Evolutionary conservation across 2,329 filamentous ascomycete species (phyloP).

Genomic region (Colletotrichum sp.): DNA sequence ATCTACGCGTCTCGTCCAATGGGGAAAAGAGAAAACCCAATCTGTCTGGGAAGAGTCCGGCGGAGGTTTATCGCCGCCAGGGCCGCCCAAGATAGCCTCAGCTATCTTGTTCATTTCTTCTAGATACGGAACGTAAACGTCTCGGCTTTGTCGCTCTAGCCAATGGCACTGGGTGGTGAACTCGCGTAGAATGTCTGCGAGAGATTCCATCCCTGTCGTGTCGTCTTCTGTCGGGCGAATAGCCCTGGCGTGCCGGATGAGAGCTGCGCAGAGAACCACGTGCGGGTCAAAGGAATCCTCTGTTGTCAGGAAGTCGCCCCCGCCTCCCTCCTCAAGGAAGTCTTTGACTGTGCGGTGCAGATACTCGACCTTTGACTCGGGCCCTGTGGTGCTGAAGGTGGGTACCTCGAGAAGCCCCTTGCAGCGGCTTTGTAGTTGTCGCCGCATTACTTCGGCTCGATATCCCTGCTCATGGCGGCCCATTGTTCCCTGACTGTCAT

Average conservation of each 20-base stretch:
- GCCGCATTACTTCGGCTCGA: background rate
- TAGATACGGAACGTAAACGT: background rate
- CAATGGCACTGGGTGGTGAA: background rate
- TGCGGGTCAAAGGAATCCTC: background rate
- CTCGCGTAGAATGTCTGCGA: background rate
- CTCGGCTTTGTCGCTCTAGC: background rate
- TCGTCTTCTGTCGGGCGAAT: background rate
- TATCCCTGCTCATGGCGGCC: background rate
- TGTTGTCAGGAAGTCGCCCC: background rate
- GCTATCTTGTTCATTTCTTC: background rate
- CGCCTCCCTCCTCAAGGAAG: background rate
- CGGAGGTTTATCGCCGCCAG: background rate
- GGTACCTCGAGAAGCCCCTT: background rate
- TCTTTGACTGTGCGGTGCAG: background rate
- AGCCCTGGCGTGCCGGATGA: background rate
- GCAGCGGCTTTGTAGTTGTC: background rate
- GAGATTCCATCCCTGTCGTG: background rate
- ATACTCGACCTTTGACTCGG: background rate
- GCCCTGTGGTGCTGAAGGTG: background rate
- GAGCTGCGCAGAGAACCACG: background rate
- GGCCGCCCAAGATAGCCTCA: background rate
- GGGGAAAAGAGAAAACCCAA: background rate
- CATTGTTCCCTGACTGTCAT: background rate
- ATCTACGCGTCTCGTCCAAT: background rate
- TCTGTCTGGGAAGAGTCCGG: background rate